These are phyloP conservation scores for Candida sanyiensis DNA, from an alignment of 805 yeast species.

Conservation along the genomic window DNA sequence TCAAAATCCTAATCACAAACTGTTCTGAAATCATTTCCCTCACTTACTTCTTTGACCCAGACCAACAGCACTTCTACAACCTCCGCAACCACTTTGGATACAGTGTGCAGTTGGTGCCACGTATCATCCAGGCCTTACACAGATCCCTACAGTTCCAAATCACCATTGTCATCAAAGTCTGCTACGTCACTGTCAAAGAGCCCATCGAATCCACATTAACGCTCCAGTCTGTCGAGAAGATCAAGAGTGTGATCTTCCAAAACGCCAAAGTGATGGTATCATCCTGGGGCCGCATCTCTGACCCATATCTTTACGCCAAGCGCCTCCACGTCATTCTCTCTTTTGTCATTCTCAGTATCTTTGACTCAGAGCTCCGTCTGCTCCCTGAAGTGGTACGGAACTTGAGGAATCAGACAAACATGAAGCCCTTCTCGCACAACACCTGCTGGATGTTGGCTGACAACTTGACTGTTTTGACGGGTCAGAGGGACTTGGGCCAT, in stretches of 20 bases:
- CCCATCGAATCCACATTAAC: not conserved
- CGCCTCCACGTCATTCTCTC: constrained; percentile 9
- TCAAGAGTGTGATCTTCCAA: constrained; percentile 1
- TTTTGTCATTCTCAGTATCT: constrained; percentile 3
- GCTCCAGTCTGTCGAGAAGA: not conserved
- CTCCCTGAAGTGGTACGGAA: not conserved
- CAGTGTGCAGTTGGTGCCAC: constrained; percentile 7
- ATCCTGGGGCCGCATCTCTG: constrained; percentile 4
- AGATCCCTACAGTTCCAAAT: constrained; percentile 7
- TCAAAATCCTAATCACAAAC: not conserved
- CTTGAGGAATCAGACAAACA: not conserved
- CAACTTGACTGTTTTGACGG: constrained; percentile 3
- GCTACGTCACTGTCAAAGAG: not conserved
- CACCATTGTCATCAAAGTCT: constrained; percentile 5
- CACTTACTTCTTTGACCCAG: constrained; percentile 6
- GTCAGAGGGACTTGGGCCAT: constrained; percentile 7
- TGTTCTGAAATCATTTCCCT: constrained; percentile 2
- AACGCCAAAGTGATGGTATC: constrained; percentile 9
- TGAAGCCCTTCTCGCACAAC: not conserved
- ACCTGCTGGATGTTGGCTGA: not conserved
- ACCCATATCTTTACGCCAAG: constrained; percentile 7
- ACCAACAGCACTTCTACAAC: constrained; percentile 6
- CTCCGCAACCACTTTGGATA: constrained; percentile 9
- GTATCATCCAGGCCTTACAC: constrained; percentile 8
- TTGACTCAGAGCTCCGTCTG: not conserved